Percentiles rank a stretch among this genome's conserved stretches.
These are phyloP conservation scores for Gossypium thurberi DNA, from an alignment of 345 rosid species.

Conservation along the genomic window DNA sequence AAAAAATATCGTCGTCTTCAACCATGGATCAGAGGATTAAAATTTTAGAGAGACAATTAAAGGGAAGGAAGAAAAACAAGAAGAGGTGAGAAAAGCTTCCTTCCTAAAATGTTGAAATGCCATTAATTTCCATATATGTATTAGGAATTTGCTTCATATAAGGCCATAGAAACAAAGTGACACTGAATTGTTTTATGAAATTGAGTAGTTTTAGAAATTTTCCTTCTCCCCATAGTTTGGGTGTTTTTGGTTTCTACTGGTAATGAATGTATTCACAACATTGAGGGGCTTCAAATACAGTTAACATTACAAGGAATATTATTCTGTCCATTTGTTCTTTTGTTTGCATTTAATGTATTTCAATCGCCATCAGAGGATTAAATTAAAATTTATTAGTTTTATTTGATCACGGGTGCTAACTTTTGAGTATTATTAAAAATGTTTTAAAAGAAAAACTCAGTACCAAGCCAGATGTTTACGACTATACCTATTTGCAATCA, in stretches of 20 bases:
- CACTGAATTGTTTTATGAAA: background rate
- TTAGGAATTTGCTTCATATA: background rate
- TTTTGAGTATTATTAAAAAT: too few species aligned
- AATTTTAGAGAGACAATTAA: constrained; percentile 69
- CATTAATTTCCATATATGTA: background rate
- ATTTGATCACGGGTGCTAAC: too few species aligned
- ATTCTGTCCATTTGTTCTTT: background rate
- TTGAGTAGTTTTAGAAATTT: background rate
- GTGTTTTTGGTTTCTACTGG: background rate
- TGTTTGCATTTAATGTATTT: background rate
- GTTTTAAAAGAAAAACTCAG: too few species aligned
- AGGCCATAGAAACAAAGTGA: background rate
- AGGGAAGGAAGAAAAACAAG: constrained; percentile 72
- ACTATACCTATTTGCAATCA: too few species aligned
- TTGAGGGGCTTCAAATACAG: background rate
- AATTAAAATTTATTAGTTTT: too few species aligned
- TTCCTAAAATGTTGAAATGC: background rate
- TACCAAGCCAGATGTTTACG: too few species aligned
- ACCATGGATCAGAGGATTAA: constrained; percentile 59
- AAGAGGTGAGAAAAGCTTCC: constrained; percentile 36
- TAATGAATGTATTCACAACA: background rate
- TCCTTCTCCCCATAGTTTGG: background rate
- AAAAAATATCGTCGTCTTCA: constrained; percentile 41
- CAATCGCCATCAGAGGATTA: too few species aligned
- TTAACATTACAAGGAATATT: background rate